phyloP scores from a whole-genome alignment of 306 rosid species.

The Vigna reflexopilosa region DNA sequence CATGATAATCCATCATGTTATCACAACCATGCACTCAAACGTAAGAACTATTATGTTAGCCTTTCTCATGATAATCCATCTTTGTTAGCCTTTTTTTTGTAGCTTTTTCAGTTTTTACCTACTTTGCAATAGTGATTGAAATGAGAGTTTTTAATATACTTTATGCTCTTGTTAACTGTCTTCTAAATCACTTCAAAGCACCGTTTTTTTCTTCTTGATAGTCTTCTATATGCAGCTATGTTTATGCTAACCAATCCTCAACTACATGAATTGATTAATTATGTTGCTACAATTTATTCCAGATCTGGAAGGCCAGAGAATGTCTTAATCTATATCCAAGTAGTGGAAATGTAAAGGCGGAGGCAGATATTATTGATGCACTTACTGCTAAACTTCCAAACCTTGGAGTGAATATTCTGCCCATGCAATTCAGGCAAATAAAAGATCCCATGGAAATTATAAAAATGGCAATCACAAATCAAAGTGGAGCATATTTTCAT shows the following conservation, averaged over 20 bases:
- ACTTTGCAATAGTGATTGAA: slow-evolving; percentile 24
- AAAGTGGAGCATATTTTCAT: slow-evolving; percentile 91
- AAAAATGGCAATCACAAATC: slow-evolving; percentile 85
- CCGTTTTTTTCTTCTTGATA: slow-evolving; percentile 28
- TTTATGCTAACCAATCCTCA: slow-evolving; percentile 39
- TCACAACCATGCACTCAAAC: slow-evolving; percentile 27
- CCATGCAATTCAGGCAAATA: slow-evolving; percentile 95
- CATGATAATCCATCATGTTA: slow-evolving; percentile 25
- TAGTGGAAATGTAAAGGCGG: slow-evolving; percentile 73
- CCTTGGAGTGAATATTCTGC: slow-evolving; percentile 95
- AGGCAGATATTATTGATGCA: slow-evolving; percentile 87
- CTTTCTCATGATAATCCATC: too few relatives aligned
- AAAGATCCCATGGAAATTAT: slow-evolving; percentile 93
- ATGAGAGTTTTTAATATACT: background rate
- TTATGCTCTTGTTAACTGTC: background rate
- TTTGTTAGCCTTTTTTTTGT: background rate
- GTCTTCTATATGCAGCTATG: slow-evolving; percentile 36
- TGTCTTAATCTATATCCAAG: slow-evolving; percentile 82
- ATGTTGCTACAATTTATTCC: slow-evolving; percentile 51
- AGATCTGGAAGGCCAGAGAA: slow-evolving; percentile 98
- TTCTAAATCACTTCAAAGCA: slow-evolving; percentile 20
- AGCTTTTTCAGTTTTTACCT: slow-evolving; percentile 6
- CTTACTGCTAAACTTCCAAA: slow-evolving; percentile 85
- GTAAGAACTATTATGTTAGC: background rate
- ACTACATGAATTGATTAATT: slow-evolving; percentile 40